Conservation (phyloP, 306 rosid genomes). For the Lathyrus tuberosus region DNA sequence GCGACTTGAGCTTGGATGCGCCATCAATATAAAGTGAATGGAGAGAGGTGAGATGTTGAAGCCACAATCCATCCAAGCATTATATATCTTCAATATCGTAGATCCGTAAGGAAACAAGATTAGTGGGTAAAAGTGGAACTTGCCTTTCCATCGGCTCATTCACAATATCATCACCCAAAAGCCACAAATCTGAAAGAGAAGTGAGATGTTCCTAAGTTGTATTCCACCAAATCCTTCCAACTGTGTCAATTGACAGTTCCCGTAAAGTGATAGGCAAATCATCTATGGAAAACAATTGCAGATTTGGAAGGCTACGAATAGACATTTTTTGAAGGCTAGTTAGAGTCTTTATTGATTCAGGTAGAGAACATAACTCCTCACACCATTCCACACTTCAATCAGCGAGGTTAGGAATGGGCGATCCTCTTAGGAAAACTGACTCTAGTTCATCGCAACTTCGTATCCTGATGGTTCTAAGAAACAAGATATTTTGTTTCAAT, state of each 20-base stretch:
- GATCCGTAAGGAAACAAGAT: not conserved
- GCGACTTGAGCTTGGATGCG: not conserved
- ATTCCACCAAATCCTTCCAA: not conserved
- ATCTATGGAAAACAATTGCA: not conserved
- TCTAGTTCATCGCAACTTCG: not conserved
- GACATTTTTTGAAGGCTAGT: not conserved
- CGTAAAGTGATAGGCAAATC: not conserved
- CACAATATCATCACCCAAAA: not conserved
- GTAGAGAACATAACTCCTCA: not conserved
- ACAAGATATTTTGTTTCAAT: not conserved
- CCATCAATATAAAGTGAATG: not conserved
- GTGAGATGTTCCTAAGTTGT: not conserved
- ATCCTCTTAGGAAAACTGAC: not conserved
- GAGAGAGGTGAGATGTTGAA: conserved; percentile 8
- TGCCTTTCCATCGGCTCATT: no score
- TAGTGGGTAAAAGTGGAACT: not conserved
- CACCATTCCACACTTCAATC: rapidly evolving
- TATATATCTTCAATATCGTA: not conserved
- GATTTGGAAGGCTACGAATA: not conserved
- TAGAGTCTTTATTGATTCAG: not conserved
- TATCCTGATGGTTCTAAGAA: not conserved
- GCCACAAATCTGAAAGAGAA: not conserved
- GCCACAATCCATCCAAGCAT: not conserved
- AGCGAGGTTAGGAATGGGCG: not conserved
- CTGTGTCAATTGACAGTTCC: rapidly evolving